Conservation (phyloP, 495 filamentous ascomycete species). For the Penicillium subrubescens region DNA sequence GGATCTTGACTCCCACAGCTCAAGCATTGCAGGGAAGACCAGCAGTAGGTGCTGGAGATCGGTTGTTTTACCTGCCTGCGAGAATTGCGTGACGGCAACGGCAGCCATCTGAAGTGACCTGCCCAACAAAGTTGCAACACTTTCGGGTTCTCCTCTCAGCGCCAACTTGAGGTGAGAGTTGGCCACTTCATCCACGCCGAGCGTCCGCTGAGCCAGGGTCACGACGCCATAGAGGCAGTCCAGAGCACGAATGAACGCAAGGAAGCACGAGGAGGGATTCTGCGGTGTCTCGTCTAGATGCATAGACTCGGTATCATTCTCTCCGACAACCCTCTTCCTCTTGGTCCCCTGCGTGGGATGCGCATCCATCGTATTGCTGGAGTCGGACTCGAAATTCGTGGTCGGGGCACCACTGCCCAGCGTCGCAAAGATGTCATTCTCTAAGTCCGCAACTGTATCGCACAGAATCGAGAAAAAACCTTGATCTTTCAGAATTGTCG, state of each 20-base stretch:
- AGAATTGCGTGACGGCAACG: slow-evolving; percentile 37
- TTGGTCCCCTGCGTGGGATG: slow-evolving; percentile 51
- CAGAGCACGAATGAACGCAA: slow-evolving; percentile 41
- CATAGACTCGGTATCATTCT: slow-evolving; percentile 40
- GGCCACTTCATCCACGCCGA: slow-evolving; percentile 38
- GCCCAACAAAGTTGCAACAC: slow-evolving; percentile 50
- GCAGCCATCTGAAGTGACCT: slow-evolving; percentile 41
- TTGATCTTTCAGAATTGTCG: slow-evolving; percentile 51
- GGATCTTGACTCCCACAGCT: slow-evolving; percentile 51
- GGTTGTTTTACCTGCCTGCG: slow-evolving; percentile 36
- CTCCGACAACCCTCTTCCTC: slow-evolving; percentile 40
- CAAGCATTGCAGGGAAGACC: slow-evolving; percentile 41
- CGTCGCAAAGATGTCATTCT: slow-evolving; percentile 37
- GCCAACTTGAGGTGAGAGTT: slow-evolving; percentile 56
- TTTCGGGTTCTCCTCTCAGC: slow-evolving; percentile 48
- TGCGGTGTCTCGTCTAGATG: slow-evolving; percentile 40
- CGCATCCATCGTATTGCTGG: slow-evolving; percentile 44
- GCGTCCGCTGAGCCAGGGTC: slow-evolving; percentile 29
- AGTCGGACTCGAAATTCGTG: slow-evolving; percentile 36
- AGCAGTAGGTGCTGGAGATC: slow-evolving; percentile 46
- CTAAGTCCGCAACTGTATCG: slow-evolving; percentile 41
- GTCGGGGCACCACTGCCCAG: slow-evolving; percentile 30
- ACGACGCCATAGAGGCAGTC: slow-evolving; percentile 43
- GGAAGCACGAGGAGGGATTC: slow-evolving; percentile 41
- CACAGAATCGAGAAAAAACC: slow-evolving; percentile 51